Evolutionary conservation across 192 early-diverging fungal genomes (phyloP).

Genomic region (Jimgerdemannia lactiflua): DNA sequence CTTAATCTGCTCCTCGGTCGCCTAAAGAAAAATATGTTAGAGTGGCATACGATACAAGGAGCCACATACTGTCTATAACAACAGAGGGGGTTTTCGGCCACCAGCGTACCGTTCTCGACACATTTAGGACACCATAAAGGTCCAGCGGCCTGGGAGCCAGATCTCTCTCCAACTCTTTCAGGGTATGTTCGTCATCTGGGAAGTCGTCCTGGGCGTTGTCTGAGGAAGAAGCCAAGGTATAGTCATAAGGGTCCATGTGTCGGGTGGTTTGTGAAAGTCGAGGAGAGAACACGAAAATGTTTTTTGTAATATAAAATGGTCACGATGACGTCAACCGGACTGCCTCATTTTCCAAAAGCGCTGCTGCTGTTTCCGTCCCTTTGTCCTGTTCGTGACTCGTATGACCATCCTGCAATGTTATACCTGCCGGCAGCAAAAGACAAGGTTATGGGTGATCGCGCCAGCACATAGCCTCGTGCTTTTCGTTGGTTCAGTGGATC

Average conservation of each 20-base stretch:
- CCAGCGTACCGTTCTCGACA: conserved; percentile 51
- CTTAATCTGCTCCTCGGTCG: conserved; percentile 65
- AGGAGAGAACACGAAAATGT: too few species aligned
- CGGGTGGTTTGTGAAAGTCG: too few species aligned
- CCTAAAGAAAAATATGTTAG: conserved; percentile 22
- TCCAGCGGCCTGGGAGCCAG: conserved; percentile 42
- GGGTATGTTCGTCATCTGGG: conserved; percentile 13
- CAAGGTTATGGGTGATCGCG: too few species aligned
- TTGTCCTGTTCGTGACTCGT: too few species aligned
- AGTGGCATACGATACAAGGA: background rate
- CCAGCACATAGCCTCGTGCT: too few species aligned
- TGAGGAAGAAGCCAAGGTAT: conserved; percentile 10
- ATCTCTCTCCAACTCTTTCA: conserved; percentile 25
- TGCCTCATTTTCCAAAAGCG: too few species aligned
- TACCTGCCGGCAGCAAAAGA: too few species aligned
- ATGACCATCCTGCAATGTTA: too few species aligned
- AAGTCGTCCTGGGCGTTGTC: conserved; percentile 15
- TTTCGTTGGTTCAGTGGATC: too few species aligned
- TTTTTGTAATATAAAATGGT: too few species aligned
- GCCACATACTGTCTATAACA: background rate
- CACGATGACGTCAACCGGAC: too few species aligned
- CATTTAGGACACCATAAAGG: conserved; percentile 66
- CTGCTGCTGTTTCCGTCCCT: too few species aligned
- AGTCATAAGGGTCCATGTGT: conserved; percentile 33
- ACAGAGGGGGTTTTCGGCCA: background rate